These are phyloP conservation scores for Austropuccinia psidii DNA, from an alignment of 1,284 basidiomycete genomes.

Conservation along the genomic window DNA sequence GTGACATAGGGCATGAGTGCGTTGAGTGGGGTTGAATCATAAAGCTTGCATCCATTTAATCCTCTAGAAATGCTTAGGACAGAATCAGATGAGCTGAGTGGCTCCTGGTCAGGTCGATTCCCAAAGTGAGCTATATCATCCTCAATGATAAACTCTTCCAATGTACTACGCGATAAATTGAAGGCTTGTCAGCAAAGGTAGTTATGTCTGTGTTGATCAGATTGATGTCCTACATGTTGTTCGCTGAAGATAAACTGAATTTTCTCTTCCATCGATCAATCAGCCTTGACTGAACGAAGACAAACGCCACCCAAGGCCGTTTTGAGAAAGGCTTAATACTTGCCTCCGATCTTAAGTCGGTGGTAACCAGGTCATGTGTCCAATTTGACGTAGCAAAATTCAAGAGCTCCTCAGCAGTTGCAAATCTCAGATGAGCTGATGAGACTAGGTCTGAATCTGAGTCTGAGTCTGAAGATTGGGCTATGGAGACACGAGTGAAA, in stretches of 20 bases:
- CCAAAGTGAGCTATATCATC: background rate
- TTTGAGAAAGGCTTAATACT: slow-evolving; percentile 68
- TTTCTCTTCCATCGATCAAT: slow-evolving; percentile 12
- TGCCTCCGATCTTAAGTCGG: slow-evolving; percentile 56
- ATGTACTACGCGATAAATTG: no score
- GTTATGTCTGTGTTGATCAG: background rate
- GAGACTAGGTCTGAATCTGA: background rate
- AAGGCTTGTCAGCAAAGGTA: no score
- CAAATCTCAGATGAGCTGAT: background rate
- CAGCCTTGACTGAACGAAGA: slow-evolving; percentile 54
- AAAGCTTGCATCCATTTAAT: no score
- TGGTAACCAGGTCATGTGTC: slow-evolving; percentile 71
- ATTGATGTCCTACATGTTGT: background rate
- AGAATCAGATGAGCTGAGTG: background rate
- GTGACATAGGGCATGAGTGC: slow-evolving; percentile 50
- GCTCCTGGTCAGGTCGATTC: background rate
- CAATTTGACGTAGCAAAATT: slow-evolving; percentile 74
- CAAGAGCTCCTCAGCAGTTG: slow-evolving; percentile 53
- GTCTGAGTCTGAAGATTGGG: background rate
- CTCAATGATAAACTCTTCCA: slow-evolving; percentile 22
- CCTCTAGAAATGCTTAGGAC: no score
- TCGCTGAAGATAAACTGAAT: background rate
- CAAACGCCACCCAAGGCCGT: slow-evolving; percentile 70
- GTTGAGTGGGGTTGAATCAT: background rate
- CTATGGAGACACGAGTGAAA: slow-evolving; percentile 50